These are phyloP conservation scores for Halophytophthora polymorphica DNA, from an alignment of 352 stramenopile species.

Conservation along the genomic window DNA sequence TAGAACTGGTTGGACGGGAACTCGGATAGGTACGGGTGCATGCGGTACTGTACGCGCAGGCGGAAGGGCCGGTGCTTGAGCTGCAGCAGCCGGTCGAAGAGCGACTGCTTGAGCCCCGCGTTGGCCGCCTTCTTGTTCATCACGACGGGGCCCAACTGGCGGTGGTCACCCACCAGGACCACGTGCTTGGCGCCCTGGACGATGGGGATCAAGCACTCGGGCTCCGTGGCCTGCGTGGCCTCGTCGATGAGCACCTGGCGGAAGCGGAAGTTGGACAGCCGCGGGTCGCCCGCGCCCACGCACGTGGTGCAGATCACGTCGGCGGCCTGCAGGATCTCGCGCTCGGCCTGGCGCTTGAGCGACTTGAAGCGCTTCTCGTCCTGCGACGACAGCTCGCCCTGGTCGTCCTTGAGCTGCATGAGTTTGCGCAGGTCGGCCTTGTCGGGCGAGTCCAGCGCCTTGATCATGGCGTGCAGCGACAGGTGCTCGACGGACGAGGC, in stretches of 20 bases:
- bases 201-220: conserved; percentile 98
- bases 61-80: conserved; percentile 96
- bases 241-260: conserved; percentile 99
- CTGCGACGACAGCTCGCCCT: conserved; percentile 91
- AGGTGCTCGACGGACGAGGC: conserved; percentile 96
- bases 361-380: conserved; percentile 96
- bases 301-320: conserved; percentile 99
- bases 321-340: conserved; percentile 96
- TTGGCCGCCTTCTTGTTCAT: conserved; percentile 99
- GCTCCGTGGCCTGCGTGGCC: conserved; percentile 98
- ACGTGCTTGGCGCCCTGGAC: conserved; percentile 98
- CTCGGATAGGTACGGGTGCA: conserved; percentile 98
- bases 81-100: conserved; percentile 97
- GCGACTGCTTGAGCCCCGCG: conserved; percentile 95
- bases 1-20: conserved; percentile 99
- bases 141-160: conserved; percentile 96
- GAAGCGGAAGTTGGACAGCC: conserved; percentile 98
- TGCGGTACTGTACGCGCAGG: conserved; percentile 99
- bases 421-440: conserved; percentile 91
- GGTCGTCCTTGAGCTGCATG: conserved; percentile 95
- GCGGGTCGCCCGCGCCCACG: conserved; percentile 95
- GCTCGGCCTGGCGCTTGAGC: conserved; percentile 90
- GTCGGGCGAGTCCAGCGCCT: conserved; percentile 84
- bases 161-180: conserved; percentile 99
- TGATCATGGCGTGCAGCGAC: conserved; percentile 97